These are phyloP conservation scores for Apiotrichum mycotoxinovorans DNA, from an alignment of 1,284 basidiomycete genomes.

Conservation along the genomic window DNA sequence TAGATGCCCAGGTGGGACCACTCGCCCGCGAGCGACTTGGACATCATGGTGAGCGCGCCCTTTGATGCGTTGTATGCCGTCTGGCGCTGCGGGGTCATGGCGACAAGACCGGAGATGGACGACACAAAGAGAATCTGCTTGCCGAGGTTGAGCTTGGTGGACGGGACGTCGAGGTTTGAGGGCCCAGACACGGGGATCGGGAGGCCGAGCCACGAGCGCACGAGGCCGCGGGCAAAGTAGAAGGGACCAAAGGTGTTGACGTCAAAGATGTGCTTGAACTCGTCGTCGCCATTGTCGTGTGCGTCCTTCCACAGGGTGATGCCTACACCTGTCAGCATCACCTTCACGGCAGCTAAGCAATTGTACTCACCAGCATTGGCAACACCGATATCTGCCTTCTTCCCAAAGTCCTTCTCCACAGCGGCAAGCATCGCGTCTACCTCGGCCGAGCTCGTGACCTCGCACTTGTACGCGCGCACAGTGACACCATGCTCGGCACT, in stretches of 20 bases:
- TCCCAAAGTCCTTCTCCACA: constrained; percentile 3
- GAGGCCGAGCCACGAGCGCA: constrained; percentile 40
- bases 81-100: constrained; percentile 48
- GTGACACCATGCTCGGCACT: constrained; percentile 11
- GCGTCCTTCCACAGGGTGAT: constrained; percentile 43
- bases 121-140: constrained; percentile 50
- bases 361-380: constrained; percentile 10
- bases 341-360: not conserved
- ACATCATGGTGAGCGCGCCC: constrained; percentile 44
- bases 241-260: constrained; percentile 45
- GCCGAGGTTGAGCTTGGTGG: constrained; percentile 21
- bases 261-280: constrained; percentile 36
- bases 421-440: constrained; percentile 27
- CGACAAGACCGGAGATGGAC: constrained; percentile 45
- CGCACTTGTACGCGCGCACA: constrained; percentile 36
- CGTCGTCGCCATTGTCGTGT: constrained; percentile 41
- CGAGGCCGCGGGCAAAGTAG: constrained; percentile 43
- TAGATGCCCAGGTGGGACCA: constrained; percentile 46
- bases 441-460: constrained; percentile 26
- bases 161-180: not conserved
- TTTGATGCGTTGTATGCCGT: constrained; percentile 49
- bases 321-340: constrained; percentile 16
- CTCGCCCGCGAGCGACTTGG: constrained; percentile 47
- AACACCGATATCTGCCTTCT: constrained; percentile 4
- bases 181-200: constrained; percentile 15